phyloP scores from a whole-genome alignment of 2,329 filamentous ascomycete species.

The Colletotrichum scovillei region DNA sequence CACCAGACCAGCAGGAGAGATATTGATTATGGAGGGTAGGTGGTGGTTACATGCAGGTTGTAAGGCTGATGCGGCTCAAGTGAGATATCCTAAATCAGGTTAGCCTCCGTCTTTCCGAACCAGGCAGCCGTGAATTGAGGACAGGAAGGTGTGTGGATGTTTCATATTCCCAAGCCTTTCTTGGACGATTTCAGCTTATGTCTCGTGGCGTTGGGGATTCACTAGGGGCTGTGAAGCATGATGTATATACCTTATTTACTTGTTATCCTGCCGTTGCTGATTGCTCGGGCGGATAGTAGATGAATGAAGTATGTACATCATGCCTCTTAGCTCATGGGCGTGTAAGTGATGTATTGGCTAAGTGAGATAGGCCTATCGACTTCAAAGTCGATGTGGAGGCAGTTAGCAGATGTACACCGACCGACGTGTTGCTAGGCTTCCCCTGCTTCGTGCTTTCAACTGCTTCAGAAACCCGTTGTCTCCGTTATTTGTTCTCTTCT shows the following conservation, averaged over 20 bases:
- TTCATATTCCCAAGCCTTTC: not conserved
- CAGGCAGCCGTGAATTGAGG: not conserved
- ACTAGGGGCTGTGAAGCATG: not conserved
- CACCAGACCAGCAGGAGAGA: not conserved
- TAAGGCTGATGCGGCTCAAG: slow-evolving; percentile 31
- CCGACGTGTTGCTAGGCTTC: not conserved
- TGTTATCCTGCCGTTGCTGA: too few relatives aligned
- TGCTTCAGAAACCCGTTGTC: not conserved
- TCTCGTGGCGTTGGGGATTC: not conserved
- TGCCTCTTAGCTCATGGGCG: not conserved
- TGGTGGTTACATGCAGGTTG: slow-evolving; percentile 1
- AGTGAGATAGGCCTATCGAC: not conserved
- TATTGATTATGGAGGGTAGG: not conserved
- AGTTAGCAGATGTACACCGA: not conserved
- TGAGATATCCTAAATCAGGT: not conserved
- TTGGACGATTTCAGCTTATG: not conserved
- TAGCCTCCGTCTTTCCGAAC: not conserved
- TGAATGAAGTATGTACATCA: too few relatives aligned
- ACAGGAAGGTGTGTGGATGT: not conserved
- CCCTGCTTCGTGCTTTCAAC: not conserved
- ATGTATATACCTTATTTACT: not conserved
- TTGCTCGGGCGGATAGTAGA: too few relatives aligned
- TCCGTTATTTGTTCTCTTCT: not conserved
- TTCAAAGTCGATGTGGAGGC: not conserved
- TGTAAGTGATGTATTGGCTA: not conserved